These are phyloP conservation scores for Dovyalis caffra DNA, from an alignment of 345 rosid species.

Conservation along the genomic window DNA sequence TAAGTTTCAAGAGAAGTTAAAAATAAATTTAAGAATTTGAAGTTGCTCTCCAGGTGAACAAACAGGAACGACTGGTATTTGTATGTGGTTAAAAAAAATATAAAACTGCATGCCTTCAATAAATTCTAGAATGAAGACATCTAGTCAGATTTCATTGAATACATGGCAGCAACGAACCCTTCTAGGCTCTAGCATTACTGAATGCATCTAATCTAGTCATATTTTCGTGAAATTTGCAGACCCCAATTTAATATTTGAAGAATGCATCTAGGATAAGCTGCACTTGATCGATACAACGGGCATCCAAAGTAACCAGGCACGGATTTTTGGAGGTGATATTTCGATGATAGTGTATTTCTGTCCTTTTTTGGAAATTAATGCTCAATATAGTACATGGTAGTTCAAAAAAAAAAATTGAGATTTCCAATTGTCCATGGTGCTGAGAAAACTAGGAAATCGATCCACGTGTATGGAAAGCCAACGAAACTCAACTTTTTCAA, in stretches of 20 bases:
- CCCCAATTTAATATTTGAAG: neutral
- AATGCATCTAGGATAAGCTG: neutral
- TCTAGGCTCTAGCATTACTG: neutral
- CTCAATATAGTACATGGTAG: neutral
- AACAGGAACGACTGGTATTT: no score
- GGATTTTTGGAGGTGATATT: no score
- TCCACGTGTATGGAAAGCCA: neutral
- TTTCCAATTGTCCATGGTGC: no score
- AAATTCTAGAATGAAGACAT: neutral
- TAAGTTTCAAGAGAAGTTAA: no score
- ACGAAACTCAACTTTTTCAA: neutral
- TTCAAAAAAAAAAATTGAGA: no score
- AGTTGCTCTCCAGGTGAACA: no score
- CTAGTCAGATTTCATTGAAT: neutral
- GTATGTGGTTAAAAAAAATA: neutral
- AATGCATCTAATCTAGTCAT: no score
- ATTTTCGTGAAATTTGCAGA: neutral
- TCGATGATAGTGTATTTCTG: neutral
- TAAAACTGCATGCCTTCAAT: neutral
- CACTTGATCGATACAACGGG: no score
- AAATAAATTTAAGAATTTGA: no score
- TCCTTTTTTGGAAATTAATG: neutral
- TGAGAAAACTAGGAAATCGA: no score
- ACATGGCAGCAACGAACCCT: neutral
- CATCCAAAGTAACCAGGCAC: no score